Base-by-base conservation (phyloP, 495 filamentous ascomycete genomes). In the Pseudevernia furfuracea region DNA sequence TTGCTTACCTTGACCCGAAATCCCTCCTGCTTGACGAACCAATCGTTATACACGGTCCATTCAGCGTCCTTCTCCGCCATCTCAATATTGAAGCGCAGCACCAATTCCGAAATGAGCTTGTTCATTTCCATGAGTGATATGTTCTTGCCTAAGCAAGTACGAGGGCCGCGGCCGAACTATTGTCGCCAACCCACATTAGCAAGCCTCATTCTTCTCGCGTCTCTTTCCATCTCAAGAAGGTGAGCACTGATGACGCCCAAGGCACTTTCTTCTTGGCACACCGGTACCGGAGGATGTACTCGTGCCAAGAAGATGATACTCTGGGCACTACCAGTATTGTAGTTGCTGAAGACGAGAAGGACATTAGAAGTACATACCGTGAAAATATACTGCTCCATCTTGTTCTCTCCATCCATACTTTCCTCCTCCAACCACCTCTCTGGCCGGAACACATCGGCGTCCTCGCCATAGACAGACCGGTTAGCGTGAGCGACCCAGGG, bases 401-500 rank as follows among this genome's bases (percentile, higher is more conserved):
- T 62, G 21, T 37, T 36, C 43, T 38, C 55, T 23, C 30, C 38
- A 19, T 52, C 62, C 15, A 5, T 10, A 32, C 53, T 39, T 23
- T 48, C 61, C 41, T 71, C 66, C 8, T 76, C 72, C 1, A 68
- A 70, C 82, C 82, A 83, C 12, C 82, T 68, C 58, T 83, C 80
- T 0, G 82, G 82, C 10, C 72, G 60, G 66, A 78, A 84, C 0
- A 36, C 36, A 17, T 70, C 65, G 0, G 75, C 73, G 63, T 82
- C 78, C 1, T 68, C 63, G 0, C 79, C 81, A 58, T 79, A 87
- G 0, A 85, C 65, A 0, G 67, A 49, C 37, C 74, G 67, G 70
- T 85, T 77, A 38, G 74, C 73, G 66, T 85, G 79, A 0, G 73
- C 75, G 12, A 83, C 80, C 80, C 80, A 86, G 2, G 77, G 58